Conservation (phyloP, 768 basidiomycete species). For the Psilocybe azurescens region DNA sequence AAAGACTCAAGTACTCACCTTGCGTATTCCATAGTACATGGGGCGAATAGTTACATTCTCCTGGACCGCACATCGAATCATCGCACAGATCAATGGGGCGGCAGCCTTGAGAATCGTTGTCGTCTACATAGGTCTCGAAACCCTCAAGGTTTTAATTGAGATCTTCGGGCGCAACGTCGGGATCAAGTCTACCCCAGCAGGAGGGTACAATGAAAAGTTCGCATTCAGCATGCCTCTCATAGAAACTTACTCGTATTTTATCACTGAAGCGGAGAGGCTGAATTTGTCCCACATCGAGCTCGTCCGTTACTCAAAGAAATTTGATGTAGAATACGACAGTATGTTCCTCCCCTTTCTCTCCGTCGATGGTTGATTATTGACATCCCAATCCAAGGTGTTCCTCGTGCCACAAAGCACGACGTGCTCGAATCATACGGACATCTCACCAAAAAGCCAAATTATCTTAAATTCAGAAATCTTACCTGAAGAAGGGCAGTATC, state of each 20-base stretch:
- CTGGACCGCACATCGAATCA: conserved; percentile 51
- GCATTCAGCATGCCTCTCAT: conserved; percentile 44
- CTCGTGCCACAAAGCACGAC: conserved; percentile 43
- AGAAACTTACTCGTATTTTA: conserved; percentile 45
- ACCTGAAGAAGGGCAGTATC: conserved; percentile 43
- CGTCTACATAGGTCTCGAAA: conserved; percentile 53
- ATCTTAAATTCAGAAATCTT: conserved; percentile 43
- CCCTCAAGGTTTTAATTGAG: conserved; percentile 45
- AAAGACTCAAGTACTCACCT: too few species aligned
- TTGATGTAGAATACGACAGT: conserved; percentile 39
- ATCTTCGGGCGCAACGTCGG: conserved; percentile 51
- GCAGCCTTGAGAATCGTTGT: conserved; percentile 59
- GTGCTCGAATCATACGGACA: conserved; percentile 41
- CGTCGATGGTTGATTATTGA: not conserved
- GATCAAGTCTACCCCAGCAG: not conserved
- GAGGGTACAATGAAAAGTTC: not conserved
- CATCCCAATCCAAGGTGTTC: conserved; percentile 28
- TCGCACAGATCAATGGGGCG: conserved; percentile 65
- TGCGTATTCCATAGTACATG: conserved; percentile 36
- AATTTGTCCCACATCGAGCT: conserved; percentile 37
- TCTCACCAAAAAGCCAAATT: conserved; percentile 41
- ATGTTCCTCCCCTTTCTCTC: not conserved
- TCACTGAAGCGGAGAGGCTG: conserved; percentile 45
- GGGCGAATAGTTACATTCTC: conserved; percentile 51
- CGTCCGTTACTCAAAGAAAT: conserved; percentile 27